These are phyloP conservation scores for Linderina pennispora DNA, from an alignment of 192 early-diverging fungal genomes.

Conservation along the genomic window DNA sequence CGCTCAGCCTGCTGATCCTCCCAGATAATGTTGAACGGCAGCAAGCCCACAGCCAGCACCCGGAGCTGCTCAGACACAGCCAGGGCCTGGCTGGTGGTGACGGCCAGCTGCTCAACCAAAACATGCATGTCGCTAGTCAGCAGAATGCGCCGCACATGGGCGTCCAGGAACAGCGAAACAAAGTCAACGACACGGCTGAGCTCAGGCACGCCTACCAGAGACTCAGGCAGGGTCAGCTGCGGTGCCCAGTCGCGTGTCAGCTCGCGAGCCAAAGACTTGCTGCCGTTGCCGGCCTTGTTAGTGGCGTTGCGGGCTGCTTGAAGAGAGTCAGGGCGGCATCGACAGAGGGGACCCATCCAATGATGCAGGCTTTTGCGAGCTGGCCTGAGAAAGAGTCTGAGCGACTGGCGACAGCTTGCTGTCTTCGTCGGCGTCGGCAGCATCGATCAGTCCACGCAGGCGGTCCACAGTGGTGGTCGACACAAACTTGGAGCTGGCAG, in stretches of 20 bases:
- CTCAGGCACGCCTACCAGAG: slow-evolving; percentile 23
- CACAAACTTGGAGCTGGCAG: slow-evolving; percentile 30
- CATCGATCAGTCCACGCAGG: background rate
- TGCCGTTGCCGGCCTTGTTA: background rate
- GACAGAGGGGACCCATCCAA: slow-evolving; percentile 21
- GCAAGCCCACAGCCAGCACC: slow-evolving; percentile 27
- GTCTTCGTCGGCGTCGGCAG: background rate
- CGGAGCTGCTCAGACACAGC: slow-evolving; percentile 43
- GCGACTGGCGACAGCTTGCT: background rate
- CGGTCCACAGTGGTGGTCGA: slow-evolving; percentile 6
- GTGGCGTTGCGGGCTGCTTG: slow-evolving; percentile 5
- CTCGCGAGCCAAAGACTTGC: slow-evolving; percentile 9
- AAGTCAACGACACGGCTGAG: slow-evolving; percentile 24
- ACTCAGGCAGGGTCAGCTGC: slow-evolving; percentile 16
- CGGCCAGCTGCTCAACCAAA: slow-evolving; percentile 29
- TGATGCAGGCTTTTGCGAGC: background rate
- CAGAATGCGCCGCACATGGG: slow-evolving; percentile 33
- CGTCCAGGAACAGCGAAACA: slow-evolving; percentile 33
- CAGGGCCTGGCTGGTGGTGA: slow-evolving; percentile 25
- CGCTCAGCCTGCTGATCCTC: slow-evolving; percentile 37
- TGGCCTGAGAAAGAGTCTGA: slow-evolving; percentile 10
- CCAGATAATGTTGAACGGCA: slow-evolving; percentile 37
- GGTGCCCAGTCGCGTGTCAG: slow-evolving; percentile 42
- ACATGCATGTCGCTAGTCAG: slow-evolving; percentile 25
- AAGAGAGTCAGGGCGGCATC: slow-evolving; percentile 31